Evolutionary conservation across 192 early-diverging fungal species (phyloP), one percentile per base, ranked within the genome.

Genomic region (Lobosporangium transversale): DNA sequence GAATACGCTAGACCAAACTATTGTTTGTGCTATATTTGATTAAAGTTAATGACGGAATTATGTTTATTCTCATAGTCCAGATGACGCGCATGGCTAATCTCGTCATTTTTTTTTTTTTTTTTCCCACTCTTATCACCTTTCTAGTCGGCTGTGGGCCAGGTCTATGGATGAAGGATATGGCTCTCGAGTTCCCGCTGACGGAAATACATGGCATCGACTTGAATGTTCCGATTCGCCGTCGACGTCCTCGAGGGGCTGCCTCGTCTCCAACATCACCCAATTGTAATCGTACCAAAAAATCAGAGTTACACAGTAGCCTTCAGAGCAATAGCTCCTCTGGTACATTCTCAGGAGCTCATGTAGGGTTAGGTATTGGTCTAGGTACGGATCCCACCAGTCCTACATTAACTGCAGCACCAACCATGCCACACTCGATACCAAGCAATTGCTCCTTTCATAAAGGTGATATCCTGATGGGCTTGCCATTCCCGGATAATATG

Each of bases 361-460:
- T n/a, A n/a, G n/a, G n/a, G n/a, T n/a, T n/a, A n/a, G n/a, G n/a
- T n/a, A n/a, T n/a, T n/a, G n/a, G n/a, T n/a, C n/a, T n/a, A n/a
- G n/a, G n/a, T n/a, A n/a, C n/a, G n/a, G n/a, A 30, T 7, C n/a
- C 32, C 37, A 20, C 21, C 14, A 21, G 21, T n/a, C 3, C 27
- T 29, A 17, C 29, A 8, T 10, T 24, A 24, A 2, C 20, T 1
- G 26, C 27, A 4, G 18, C 51, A 3, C 37, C 30, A 8, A 31
- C 36, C 1, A 62, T 67, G 31, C 24, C 54, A 49, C 62, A 73
- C 9, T 54, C 71, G 9, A 66, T 76, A 53, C 84, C 81, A 1
- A 78, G 48, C 58, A 85, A 85, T 35, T 82, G 74, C 52, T 81
- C 79, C 66, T 81, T 81, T 53, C 68, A 76, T 18, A 61, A 71